phyloP scores from a whole-genome alignment of 2,329 filamentous ascomycete genomes.

The Beauveria asiatica region DNA sequence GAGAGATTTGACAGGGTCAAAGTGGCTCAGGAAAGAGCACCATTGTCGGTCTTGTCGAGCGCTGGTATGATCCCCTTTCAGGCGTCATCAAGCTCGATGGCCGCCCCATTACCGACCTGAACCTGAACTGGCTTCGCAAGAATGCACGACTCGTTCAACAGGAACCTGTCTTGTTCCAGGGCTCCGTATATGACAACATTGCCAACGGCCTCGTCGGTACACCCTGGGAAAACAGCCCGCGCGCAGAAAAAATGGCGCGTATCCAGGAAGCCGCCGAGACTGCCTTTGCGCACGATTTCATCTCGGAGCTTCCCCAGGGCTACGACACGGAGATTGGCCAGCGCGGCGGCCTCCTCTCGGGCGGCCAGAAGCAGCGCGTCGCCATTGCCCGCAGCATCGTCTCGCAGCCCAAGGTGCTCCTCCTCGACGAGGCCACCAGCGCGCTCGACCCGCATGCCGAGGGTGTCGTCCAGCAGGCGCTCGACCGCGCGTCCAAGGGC shows the following conservation, averaged over 20 bases:
- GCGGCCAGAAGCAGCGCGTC: slow-evolving; percentile 57
- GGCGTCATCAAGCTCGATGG: slow-evolving; percentile 30
- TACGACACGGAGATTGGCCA: slow-evolving; percentile 52
- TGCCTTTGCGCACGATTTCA: slow-evolving; percentile 44
- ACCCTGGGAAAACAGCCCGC: slow-evolving; percentile 26
- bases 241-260: slow-evolving; percentile 33
- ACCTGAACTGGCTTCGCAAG: slow-evolving; percentile 31
- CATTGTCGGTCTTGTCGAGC: slow-evolving; percentile 30
- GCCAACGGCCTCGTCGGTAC: slow-evolving; percentile 38
- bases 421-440: slow-evolving; percentile 59
- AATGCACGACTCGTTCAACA: slow-evolving; percentile 29
- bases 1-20: slow-evolving; percentile 19
- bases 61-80: slow-evolving; percentile 28
- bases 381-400: slow-evolving; percentile 58
- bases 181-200: slow-evolving; percentile 47
- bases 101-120: slow-evolving; percentile 23
- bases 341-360: slow-evolving; percentile 54
- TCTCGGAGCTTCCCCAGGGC: slow-evolving; percentile 36
- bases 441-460: slow-evolving; percentile 37
- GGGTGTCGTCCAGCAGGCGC: slow-evolving; percentile 43
- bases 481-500: slow-evolving; percentile 42
- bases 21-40: slow-evolving; percentile 33
- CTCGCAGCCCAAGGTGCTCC: slow-evolving; percentile 49
- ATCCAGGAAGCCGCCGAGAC: slow-evolving; percentile 39
- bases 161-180: slow-evolving; percentile 37